Percentiles rank a stretch among this genome's conserved stretches.
Evolutionary conservation across 805 yeast species (phyloP).

Genomic region (Sugiyamaella chiloensis): DNA sequence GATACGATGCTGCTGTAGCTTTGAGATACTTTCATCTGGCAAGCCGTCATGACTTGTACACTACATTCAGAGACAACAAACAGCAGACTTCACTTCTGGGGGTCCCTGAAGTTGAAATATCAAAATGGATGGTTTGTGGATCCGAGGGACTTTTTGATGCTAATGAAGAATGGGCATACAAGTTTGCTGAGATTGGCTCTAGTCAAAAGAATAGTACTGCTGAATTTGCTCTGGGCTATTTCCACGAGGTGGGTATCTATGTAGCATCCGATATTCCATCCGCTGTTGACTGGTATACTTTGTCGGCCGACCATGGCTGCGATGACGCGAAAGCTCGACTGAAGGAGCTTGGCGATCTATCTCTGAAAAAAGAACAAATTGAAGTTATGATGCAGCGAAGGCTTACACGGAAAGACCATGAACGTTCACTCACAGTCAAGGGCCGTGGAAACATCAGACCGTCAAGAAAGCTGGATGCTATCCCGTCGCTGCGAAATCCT

Average conservation of each 20-base stretch:
- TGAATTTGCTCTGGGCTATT: constrained; percentile 66
- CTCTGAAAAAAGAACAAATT: neutral
- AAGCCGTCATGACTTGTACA: constrained; percentile 33
- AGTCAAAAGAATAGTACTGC: constrained; percentile 59
- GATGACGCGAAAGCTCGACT: constrained; percentile 33
- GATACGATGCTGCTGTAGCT: constrained; percentile 33
- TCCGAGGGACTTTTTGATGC: constrained; percentile 49
- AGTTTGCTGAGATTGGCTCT: constrained; percentile 65
- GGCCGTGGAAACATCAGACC: constrained; percentile 21
- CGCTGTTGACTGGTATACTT: constrained; percentile 50
- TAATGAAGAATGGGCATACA: constrained; percentile 61
- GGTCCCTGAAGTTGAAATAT: constrained; percentile 38
- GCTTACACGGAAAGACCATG: constrained; percentile 25
- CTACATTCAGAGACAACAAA: constrained; percentile 20
- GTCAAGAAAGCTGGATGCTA: constrained; percentile 1
- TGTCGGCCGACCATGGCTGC: constrained; percentile 52
- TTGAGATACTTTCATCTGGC: constrained; percentile 35
- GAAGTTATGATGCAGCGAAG: constrained; percentile 11
- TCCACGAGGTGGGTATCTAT: constrained; percentile 64
- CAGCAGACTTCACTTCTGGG: constrained; percentile 26
- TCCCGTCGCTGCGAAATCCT: neutral
- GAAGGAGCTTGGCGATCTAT: constrained; percentile 12
- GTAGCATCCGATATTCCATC: constrained; percentile 41
- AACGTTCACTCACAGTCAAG: constrained; percentile 20
- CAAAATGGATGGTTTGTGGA: constrained; percentile 70